phyloP scores from a whole-genome alignment of 1,284 basidiomycete genomes.

The Tetrapyrgos nigripes region DNA sequence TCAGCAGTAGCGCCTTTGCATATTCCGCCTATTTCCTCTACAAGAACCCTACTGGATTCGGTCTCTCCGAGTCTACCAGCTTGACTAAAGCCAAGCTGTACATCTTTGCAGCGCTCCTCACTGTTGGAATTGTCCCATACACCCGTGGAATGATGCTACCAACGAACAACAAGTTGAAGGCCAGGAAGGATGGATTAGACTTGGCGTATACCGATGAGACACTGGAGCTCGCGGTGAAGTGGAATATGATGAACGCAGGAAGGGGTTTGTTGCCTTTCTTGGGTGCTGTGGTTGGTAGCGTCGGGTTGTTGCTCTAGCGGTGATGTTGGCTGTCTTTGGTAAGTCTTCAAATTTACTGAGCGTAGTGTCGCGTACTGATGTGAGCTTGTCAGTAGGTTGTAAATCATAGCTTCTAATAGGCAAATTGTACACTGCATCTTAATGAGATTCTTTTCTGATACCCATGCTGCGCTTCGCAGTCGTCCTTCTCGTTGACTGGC shows the following conservation, averaged over 20 bases:
- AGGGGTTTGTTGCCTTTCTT: constrained; percentile 4
- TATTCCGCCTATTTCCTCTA: constrained; percentile 3
- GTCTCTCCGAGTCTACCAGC: too few relatives aligned
- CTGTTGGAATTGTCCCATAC: constrained; percentile 7
- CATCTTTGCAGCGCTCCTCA: constrained; percentile 1
- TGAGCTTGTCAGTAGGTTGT: too few relatives aligned
- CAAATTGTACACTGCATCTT: too few relatives aligned
- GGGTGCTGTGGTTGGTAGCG: background rate
- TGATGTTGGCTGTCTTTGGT: too few relatives aligned
- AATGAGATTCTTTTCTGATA: too few relatives aligned
- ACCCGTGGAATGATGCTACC: constrained; percentile 7
- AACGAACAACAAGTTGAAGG: constrained; percentile 2
- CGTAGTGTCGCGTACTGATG: too few relatives aligned
- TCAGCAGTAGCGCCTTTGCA: background rate
- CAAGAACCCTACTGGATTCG: too few relatives aligned
- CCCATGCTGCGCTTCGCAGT: too few relatives aligned
- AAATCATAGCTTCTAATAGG: too few relatives aligned
- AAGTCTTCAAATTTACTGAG: too few relatives aligned
- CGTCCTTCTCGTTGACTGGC: too few relatives aligned
- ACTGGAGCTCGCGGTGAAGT: background rate
- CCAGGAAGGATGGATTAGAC: background rate
- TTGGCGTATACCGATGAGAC: background rate
- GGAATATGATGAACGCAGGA: constrained; percentile 6
- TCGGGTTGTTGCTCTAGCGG: background rate
- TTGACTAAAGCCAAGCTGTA: background rate